Conservation (phyloP, 805 yeast species). For the Lachancea nothofagi region DNA sequence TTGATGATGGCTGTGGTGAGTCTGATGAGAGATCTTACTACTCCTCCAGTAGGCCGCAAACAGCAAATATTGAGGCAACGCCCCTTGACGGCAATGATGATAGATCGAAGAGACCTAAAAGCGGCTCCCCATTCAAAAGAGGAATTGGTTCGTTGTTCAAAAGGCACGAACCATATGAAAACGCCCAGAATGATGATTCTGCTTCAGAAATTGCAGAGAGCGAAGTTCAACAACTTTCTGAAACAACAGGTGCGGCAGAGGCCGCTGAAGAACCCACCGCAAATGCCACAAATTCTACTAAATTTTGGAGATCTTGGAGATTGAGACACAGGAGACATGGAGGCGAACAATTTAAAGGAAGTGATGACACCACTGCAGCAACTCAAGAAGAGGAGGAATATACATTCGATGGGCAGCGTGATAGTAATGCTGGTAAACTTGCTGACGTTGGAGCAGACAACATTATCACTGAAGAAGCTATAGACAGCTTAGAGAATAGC, state of each 20-base stretch:
- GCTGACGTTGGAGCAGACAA: neutral
- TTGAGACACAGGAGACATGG: constrained; percentile 7
- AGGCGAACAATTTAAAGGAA: constrained; percentile 7
- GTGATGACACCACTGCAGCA: neutral
- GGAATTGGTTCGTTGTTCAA: constrained; percentile 17
- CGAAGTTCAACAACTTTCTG: neutral
- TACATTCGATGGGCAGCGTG: neutral
- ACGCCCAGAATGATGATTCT: neutral
- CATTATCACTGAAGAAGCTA: neutral
- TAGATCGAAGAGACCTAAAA: constrained; percentile 11
- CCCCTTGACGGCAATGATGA: neutral
- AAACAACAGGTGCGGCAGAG: neutral
- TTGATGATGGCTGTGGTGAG: constrained; percentile 4
- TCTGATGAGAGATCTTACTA: constrained; percentile 12
- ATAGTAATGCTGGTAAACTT: neutral
- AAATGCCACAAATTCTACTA: constrained; percentile 4
- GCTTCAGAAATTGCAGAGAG: neutral
- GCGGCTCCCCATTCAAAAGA: constrained; percentile 13
- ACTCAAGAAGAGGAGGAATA: neutral
- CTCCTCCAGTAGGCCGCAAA: constrained; percentile 9
- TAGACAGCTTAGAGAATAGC: neutral
- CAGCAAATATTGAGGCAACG: constrained; percentile 1
- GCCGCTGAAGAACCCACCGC: neutral
- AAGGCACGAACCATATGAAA: constrained; percentile 10
- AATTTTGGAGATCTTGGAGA: constrained; percentile 21